Evolutionary conservation across 768 basidiomycete genomes (phyloP), one percentile per base, ranked within the genome.

Genomic region (Naganishia friedmannii): DNA sequence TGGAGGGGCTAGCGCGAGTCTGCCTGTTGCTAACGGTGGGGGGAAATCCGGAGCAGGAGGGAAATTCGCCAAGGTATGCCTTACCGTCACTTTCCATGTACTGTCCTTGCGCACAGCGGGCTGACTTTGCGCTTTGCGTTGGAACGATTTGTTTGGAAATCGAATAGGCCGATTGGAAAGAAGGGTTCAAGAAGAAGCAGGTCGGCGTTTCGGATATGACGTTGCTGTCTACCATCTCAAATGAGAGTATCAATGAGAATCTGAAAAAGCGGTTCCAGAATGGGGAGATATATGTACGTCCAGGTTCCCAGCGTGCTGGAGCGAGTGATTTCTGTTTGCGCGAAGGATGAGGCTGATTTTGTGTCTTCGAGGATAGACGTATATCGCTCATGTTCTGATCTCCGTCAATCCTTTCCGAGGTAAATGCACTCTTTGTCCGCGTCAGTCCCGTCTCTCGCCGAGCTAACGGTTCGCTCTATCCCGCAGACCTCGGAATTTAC

Each of bases 121-220:
- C 26, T 19, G 15, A 60, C 53, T 32, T 51, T 74, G 26, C 26
- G 26, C n/a, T 53, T 46, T 57, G 67, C 39, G 58, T 32, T 48
- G 65, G 28, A 28, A 37, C 31, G 10, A 12, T 34, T 34, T 17
- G 23, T 28, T 37, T 37, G 34, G 34, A 12, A 37, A 37, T 37
- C 34, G 42, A 10, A 42, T 8, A 98, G 94, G 95, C 95, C 58
- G 95, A 98, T 80, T 99, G 95, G 95, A 95, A 95, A 82, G 95
- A 98, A 78, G 93, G 94, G 5, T 99, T 99, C 86, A 96, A 96
- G 89, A 99, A 97, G 88, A 97, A 97, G 83, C 90, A 92, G 82
- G 89, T 94, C 72, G 96, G 96, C 67, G 95, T 99, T 69, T 88
- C 92, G 53, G 96, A 99, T 85, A 99, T 99, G 96, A 99, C 96